Base-by-base conservation (phyloP, 805 yeast species). In the Henningerozyma blattae region DNA sequence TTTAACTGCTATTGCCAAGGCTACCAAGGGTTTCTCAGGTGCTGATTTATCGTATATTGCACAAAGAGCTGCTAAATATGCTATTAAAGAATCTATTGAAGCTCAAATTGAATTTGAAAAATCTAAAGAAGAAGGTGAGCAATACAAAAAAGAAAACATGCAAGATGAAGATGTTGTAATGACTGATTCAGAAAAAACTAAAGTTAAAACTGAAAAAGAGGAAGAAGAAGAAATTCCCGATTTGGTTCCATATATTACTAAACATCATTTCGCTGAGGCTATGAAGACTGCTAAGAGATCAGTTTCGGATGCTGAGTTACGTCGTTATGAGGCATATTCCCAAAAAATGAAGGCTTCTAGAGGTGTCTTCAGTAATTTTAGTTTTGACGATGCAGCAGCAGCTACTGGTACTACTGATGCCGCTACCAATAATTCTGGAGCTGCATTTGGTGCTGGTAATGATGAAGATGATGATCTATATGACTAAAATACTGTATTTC, bases 281-380 rank as follows among this genome's bases (percentile, higher is more conserved):
- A 89, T 89, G 98, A 87, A 87, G 77, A 85, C 96, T 2, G 98
- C 98, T 35, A 81, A 86, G 63, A 81, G 96, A 50, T 86, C 96
- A 36, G 98, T 89, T 32, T 77, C 91, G 27, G 97, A 93, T 53
- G 84, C 95, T 26, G 98, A 89, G 63, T 72, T 89, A 53, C 91
- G 98, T 64, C 87, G 97, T 64, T 89, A 89, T 60, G 98, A 89
- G 66, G 91, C 97, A 5, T 89, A 89, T 53, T 94, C 95, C 34
- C 95, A 87, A 63, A 95, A 89, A 64, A 70, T 91, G 60, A 93
- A 80, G 60, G 84, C 94, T 38, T 81, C 95, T 2, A 83, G 97
- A 65, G 97, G 98, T 32, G 94, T 82, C 59, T 80, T 82, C 56
- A 72, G 89, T 44, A 83, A 80, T 63, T 89, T 91, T 65, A 76